These are phyloP conservation scores for Theobroma grandiflorum DNA, from an alignment of 441 rosid genomes.

Conservation along the genomic window DNA sequence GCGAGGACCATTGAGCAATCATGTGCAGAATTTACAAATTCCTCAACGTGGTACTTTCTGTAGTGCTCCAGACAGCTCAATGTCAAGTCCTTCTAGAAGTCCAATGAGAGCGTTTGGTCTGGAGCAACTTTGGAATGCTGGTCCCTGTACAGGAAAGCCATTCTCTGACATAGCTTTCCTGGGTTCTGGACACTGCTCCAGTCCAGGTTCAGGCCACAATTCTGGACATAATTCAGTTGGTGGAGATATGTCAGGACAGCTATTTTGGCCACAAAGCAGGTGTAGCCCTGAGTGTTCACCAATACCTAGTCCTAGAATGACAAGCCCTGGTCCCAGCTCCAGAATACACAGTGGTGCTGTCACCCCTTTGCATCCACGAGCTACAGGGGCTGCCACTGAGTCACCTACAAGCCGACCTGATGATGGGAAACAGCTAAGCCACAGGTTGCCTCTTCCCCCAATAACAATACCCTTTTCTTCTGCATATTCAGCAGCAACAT, in stretches of 20 bases:
- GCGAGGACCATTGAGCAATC: slow-evolving; percentile 54
- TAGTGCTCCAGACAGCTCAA: slow-evolving; percentile 92
- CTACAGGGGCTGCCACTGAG: slow-evolving; percentile 65
- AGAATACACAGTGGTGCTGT: slow-evolving; percentile 93
- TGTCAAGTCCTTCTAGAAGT: slow-evolving; percentile 99
- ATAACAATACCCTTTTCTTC: slow-evolving; percentile 75
- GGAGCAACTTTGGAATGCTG: slow-evolving; percentile 69
- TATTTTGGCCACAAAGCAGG: slow-evolving; percentile 92
- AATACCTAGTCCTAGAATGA: slow-evolving; percentile 92
- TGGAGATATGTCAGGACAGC: slow-evolving; percentile 88
- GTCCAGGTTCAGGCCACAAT: slow-evolving; percentile 96
- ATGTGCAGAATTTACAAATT: slow-evolving; percentile 74
- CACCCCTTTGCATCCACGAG: slow-evolving; percentile 87
- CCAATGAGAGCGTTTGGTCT: slow-evolving; percentile 76
- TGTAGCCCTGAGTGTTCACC: slow-evolving; percentile 99
- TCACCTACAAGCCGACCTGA: slow-evolving; percentile 71
- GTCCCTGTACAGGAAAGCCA: slow-evolving; percentile 62
- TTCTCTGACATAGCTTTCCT: slow-evolving; percentile 62
- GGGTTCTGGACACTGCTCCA: slow-evolving; percentile 93
- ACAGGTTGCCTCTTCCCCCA: slow-evolving; percentile 87
- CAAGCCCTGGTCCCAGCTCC: slow-evolving; percentile 95
- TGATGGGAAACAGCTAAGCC: slow-evolving; percentile 77
- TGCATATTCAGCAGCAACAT: slow-evolving; percentile 73
- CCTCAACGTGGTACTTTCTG: slow-evolving; percentile 64
- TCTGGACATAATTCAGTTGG: slow-evolving; percentile 95